These are phyloP conservation scores for Ogataea sp. DNA, from an alignment of 805 yeast species.

Conservation along the genomic window DNA sequence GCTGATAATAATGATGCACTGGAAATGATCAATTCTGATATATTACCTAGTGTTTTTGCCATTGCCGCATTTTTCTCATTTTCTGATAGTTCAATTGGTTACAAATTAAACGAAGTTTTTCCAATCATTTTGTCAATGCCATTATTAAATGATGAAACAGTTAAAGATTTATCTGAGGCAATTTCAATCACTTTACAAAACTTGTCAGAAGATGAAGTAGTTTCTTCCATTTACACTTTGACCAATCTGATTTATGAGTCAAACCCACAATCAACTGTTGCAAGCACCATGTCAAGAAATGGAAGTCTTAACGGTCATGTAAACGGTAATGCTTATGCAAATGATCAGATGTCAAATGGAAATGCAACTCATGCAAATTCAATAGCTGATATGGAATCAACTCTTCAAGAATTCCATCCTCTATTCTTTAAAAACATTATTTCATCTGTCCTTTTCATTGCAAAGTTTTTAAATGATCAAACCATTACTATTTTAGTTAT, in stretches of 20 bases:
- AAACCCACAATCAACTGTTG: background rate
- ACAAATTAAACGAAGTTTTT: constrained; percentile 21
- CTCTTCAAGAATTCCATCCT: constrained; percentile 14
- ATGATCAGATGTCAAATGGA: constrained; percentile 10
- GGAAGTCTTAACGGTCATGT: constrained; percentile 8
- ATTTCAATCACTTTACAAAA: constrained; percentile 62
- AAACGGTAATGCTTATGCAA: constrained; percentile 8
- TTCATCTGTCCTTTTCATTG: constrained; percentile 57
- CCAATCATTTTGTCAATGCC: constrained; percentile 53
- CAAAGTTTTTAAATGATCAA: constrained; percentile 58
- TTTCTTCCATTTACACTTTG: constrained; percentile 77
- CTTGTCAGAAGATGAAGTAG: constrained; percentile 72
- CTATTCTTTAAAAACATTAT: constrained; percentile 57
- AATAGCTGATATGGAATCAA: background rate
- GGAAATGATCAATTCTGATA: constrained; percentile 42
- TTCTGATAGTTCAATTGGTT: constrained; percentile 33
- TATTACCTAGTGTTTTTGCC: constrained; percentile 28
- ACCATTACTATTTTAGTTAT: constrained; percentile 71
- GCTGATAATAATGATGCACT: constrained; percentile 43
- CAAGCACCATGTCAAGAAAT: constrained; percentile 1
- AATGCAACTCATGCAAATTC: constrained; percentile 3
- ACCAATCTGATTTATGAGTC: constrained; percentile 56
- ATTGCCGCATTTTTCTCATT: constrained; percentile 24
- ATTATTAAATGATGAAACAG: constrained; percentile 35
- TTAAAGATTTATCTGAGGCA: constrained; percentile 43